A percentile compares a stretch with the other conserved stretches of the same genome.
Conservation (phyloP, 140 eudicot species). For the Ambrosia hybrid region DNA sequence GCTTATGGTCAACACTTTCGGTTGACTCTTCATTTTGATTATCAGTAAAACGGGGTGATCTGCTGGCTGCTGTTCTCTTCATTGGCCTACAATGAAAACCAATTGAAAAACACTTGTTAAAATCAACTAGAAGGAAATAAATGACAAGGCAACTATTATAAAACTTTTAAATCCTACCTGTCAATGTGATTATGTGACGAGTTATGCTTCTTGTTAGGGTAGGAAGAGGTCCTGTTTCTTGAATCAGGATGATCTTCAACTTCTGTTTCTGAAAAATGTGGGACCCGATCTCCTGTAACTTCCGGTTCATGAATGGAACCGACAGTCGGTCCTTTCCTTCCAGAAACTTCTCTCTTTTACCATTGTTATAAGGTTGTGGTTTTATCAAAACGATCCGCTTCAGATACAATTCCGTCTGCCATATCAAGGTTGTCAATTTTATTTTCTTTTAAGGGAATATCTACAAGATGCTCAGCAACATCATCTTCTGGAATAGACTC, state of each 20-base stretch:
- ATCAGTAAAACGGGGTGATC: constrained; percentile 54
- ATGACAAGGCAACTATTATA: not conserved
- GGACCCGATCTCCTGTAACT: constrained; percentile 27
- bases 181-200: constrained; percentile 49
- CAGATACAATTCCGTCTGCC: constrained; percentile 43
- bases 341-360: constrained; percentile 43
- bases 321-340: constrained; percentile 33
- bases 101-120: not conserved
- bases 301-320: constrained; percentile 28
- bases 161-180: constrained; percentile 45
- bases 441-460: constrained; percentile 25
- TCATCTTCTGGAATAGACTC: constrained; percentile 51
- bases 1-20: constrained; percentile 57
- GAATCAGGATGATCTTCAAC: constrained; percentile 44
- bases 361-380: constrained; percentile 44
- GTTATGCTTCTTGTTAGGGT: constrained; percentile 35
- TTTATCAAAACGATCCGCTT: constrained; percentile 43
- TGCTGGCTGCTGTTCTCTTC: constrained; percentile 49
- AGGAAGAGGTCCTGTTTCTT: constrained; percentile 37
- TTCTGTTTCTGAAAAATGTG: constrained; percentile 39
- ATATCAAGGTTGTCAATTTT: constrained; percentile 40
- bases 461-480: constrained; percentile 29
- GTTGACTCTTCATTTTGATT: constrained; percentile 54
- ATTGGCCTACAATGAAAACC: constrained; percentile 42
- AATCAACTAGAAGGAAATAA: constrained; percentile 1